These are phyloP conservation scores for Kodamaea derodonti DNA, from an alignment of 1,139 yeast genomes.

Conservation along the genomic window DNA sequence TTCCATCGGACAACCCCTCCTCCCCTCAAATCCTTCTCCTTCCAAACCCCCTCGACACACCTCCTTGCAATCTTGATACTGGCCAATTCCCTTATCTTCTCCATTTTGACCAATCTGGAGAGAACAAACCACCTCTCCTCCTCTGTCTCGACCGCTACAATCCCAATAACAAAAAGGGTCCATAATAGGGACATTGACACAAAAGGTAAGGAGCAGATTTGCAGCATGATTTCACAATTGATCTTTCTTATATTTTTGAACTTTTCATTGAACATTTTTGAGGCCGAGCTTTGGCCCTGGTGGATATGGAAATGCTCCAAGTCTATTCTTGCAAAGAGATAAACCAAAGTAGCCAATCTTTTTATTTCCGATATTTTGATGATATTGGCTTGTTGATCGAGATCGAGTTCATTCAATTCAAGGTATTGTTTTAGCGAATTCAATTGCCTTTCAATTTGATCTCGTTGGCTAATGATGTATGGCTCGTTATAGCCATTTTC, in stretches of 20 bases:
- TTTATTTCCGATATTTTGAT: slow-evolving; percentile 32
- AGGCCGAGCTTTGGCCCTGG: slow-evolving; percentile 5
- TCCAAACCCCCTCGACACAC: slow-evolving; percentile 33
- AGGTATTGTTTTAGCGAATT: slow-evolving; percentile 18
- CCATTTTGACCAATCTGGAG: slow-evolving; percentile 26
- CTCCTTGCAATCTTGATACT: slow-evolving; percentile 30
- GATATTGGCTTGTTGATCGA: slow-evolving; percentile 10
- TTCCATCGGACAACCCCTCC: slow-evolving; percentile 24
- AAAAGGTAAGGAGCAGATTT: slow-evolving; percentile 19
- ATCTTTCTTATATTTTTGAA: slow-evolving; percentile 11
- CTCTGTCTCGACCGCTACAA: slow-evolving; percentile 26
- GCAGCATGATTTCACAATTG: slow-evolving; percentile 16
- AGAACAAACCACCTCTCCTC: slow-evolving; percentile 33
- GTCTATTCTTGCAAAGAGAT: slow-evolving; percentile 30
- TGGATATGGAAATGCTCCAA: slow-evolving; percentile 13
- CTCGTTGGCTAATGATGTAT: slow-evolving; percentile 12
- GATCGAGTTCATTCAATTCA: slow-evolving; percentile 10
- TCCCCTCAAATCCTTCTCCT: slow-evolving; percentile 27
- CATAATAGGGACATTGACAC: slow-evolving; percentile 31
- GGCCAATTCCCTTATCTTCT: slow-evolving; percentile 27
- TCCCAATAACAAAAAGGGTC: slow-evolving; percentile 35
- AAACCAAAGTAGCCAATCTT: slow-evolving; percentile 26
- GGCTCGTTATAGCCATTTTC: slow-evolving; percentile 12
- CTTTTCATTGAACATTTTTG: slow-evolving; percentile 9
- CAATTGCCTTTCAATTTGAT: slow-evolving; percentile 16